A percentile compares a stretch with the other conserved stretches of the same genome.
Evolutionary conservation across 352 stramenopile genomes (phyloP).

Genomic region (Phytopythium mirpurense): DNA sequence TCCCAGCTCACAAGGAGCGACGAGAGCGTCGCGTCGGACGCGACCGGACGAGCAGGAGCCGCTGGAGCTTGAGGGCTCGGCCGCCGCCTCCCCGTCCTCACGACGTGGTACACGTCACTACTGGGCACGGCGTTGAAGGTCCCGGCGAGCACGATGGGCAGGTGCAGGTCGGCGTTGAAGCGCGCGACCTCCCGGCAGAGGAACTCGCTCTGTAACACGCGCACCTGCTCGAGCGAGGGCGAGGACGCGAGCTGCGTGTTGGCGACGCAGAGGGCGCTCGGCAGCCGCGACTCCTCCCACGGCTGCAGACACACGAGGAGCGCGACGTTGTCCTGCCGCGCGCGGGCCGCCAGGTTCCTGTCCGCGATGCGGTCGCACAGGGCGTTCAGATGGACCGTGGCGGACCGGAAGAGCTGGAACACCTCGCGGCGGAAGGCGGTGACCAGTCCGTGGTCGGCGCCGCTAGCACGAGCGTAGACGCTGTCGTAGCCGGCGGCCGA

Average conservation of each 20-base stretch:
- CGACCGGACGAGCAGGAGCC: slow-evolving; percentile 27
- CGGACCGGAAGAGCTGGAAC: slow-evolving; percentile 78
- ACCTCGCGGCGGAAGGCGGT: slow-evolving; percentile 66
- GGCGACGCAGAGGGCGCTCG: slow-evolving; percentile 62
- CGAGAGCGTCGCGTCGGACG: slow-evolving; percentile 32
- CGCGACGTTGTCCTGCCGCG: slow-evolving; percentile 64
- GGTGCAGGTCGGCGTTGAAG: slow-evolving; percentile 83
- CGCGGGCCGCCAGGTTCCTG: slow-evolving; percentile 37
- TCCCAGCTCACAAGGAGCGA: slow-evolving; percentile 51
- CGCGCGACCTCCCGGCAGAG: slow-evolving; percentile 55
- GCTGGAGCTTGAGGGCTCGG: slow-evolving; percentile 34
- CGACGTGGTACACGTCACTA: slow-evolving; percentile 77
- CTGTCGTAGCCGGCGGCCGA: slow-evolving; percentile 73
- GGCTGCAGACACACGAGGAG: slow-evolving; percentile 75
- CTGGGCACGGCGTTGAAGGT: slow-evolving; percentile 79
- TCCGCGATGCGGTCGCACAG: slow-evolving; percentile 33
- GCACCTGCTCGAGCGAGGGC: slow-evolving; percentile 43
- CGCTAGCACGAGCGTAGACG: slow-evolving; percentile 40
- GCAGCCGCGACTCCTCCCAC: slow-evolving; percentile 64
- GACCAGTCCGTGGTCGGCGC: slow-evolving; percentile 63
- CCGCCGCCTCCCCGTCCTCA: slow-evolving; percentile 54
- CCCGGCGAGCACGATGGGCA: slow-evolving; percentile 75
- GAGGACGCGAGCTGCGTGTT: slow-evolving; percentile 39
- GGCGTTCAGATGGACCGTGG: slow-evolving; percentile 56
- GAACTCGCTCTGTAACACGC: slow-evolving; percentile 63